Evolutionary conservation across 257 asterid species (phyloP), one percentile per base, ranked within the genome.

Genomic region (Paraleonurus japonicus): DNA sequence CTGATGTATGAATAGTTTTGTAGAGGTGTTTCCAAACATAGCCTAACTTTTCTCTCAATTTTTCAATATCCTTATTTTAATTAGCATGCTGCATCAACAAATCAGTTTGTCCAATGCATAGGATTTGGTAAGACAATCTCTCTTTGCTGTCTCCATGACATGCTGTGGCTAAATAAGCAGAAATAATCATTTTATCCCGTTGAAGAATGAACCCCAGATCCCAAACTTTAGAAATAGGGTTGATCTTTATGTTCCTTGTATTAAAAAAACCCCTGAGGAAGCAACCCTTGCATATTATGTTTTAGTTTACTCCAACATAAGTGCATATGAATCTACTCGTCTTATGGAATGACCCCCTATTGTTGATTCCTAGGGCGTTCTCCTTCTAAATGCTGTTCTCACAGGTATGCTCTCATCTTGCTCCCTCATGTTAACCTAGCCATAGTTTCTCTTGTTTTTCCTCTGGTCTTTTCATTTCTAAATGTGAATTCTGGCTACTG

Each of bases 371-470:
- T 73, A 90, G 98, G 99, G 99, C 28, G 95, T 95, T 85, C 87
- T 95, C 69, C 83, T 95, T 79, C 92, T 95, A 65, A 95, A 92
- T 84, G 94, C 99, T 74, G 99, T 92, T 75, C 87, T 95, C 61
- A 92, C 99, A 22, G 98, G 97, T 92, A 81, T 64, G 67, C 60
- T 74, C 35, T 51, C 7, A 59, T 73, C 57, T 58, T 67, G 47
- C 28, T 67, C 15, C 61, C 33, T 13, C 58, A 43, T 55, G 28
- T 27, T 69, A 41, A 32, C 47, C 32, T 5, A 54, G 57, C 55
- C n/a, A 43, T 45, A 59, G 41, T 64, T 69, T 51, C 62, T 58
- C 57, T 57, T 48, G 58, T 32, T 75, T n/a, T 59, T 65, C 26
- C 22, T 53, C 48, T 59, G 58, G 30, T 37, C 16, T 45, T 70